Evolutionary conservation across 2,329 filamentous ascomycete species (phyloP).

Genomic region (Graphiopsis chlorocephala): DNA sequence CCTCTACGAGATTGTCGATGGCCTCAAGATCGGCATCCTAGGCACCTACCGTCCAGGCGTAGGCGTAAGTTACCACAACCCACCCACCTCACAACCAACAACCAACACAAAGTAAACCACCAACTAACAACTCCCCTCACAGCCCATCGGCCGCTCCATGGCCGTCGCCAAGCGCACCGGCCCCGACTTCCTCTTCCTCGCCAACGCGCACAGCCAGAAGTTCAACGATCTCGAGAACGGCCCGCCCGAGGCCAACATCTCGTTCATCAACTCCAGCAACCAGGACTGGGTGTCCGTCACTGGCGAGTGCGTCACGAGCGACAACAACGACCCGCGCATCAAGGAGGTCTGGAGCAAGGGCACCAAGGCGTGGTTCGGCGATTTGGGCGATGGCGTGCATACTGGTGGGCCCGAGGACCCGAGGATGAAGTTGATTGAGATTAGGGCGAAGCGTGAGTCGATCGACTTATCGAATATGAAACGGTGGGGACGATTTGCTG

Average conservation of each 20-base stretch:
- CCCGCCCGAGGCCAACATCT: slow-evolving; percentile 40
- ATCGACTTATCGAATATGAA: neutral
- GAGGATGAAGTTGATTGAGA: slow-evolving; percentile 45
- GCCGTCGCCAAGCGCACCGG: slow-evolving; percentile 55
- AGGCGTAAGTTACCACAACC: slow-evolving; percentile 29
- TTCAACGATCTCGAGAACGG: slow-evolving; percentile 46
- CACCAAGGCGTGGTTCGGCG: slow-evolving; percentile 49
- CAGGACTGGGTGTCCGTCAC: slow-evolving; percentile 50
- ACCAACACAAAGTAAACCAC: neutral
- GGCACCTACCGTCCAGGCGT: slow-evolving; percentile 42
- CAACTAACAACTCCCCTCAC: neutral
- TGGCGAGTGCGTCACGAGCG: slow-evolving; percentile 41
- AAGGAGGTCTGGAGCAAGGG: slow-evolving; percentile 45
- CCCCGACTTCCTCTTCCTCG: slow-evolving; percentile 52
- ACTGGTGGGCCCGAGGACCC: slow-evolving; percentile 47
- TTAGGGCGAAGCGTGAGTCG: slow-evolving; percentile 34
- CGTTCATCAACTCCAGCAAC: slow-evolving; percentile 46
- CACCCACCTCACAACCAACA: too few species aligned
- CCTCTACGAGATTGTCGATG: slow-evolving; percentile 47
- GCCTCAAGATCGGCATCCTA: slow-evolving; percentile 45
- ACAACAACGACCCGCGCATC: slow-evolving; percentile 48
- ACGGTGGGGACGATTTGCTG: slow-evolving; percentile 8
- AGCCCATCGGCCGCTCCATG: slow-evolving; percentile 48
- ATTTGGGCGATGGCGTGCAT: slow-evolving; percentile 50
- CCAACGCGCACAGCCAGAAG: slow-evolving; percentile 48